phyloP scores from a whole-genome alignment of 2,329 filamentous ascomycete genomes.

The Colletotrichum musicola region DNA sequence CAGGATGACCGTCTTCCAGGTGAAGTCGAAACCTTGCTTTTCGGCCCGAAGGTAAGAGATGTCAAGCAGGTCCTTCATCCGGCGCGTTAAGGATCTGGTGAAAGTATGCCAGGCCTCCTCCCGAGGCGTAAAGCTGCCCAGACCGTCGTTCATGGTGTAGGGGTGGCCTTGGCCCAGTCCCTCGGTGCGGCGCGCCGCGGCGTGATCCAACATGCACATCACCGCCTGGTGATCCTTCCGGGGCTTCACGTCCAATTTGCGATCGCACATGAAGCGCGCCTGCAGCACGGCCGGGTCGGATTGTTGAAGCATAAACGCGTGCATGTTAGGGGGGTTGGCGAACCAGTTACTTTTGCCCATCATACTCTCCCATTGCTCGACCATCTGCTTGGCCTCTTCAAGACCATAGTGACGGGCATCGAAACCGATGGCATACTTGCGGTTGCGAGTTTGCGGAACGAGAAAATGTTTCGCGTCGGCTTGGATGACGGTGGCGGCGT shows the following conservation, averaged over 20 bases:
- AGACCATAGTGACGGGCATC: constrained; percentile 52
- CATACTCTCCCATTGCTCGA: constrained; percentile 57
- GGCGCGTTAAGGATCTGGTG: constrained; percentile 63
- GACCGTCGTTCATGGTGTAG: constrained; percentile 70
- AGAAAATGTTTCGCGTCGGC: constrained; percentile 80
- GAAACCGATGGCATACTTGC: constrained; percentile 72
- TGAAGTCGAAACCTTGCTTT: constrained; percentile 63
- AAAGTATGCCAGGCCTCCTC: constrained; percentile 68
- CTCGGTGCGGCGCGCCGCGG: constrained; percentile 62
- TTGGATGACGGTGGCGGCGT: constrained; percentile 61
- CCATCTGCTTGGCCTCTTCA: constrained; percentile 46
- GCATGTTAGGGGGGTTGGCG: constrained; percentile 71
- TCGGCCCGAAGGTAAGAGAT: constrained; percentile 68
- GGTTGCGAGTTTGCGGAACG: constrained; percentile 76
- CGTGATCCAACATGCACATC: constrained; percentile 71
- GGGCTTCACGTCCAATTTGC: constrained; percentile 46
- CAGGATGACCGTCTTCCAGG: constrained; percentile 59
- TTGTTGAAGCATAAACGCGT: constrained; percentile 69
- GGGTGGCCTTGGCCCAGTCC: constrained; percentile 67
- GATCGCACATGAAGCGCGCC: constrained; percentile 61
- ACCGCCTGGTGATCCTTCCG: constrained; percentile 61
- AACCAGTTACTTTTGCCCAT: constrained; percentile 57
- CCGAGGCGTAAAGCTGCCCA: constrained; percentile 61
- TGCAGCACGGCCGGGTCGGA: constrained; percentile 67
- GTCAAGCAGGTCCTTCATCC: constrained; percentile 77